Evolutionary conservation across 2,329 filamentous ascomycete species (phyloP), one percentile per base, ranked within the genome.

Genomic region (Alternaria consortialis): DNA sequence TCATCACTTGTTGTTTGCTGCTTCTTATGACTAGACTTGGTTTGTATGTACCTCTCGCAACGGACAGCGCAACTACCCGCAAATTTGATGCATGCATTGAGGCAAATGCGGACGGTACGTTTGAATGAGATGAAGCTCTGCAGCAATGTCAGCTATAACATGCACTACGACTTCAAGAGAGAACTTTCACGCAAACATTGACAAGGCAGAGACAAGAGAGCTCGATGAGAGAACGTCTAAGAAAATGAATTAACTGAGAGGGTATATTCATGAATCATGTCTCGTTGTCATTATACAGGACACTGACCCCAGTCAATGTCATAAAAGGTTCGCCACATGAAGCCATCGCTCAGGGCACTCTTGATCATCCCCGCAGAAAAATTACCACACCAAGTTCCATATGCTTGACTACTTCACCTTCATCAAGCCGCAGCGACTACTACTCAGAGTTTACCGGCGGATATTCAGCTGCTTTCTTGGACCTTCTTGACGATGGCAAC

Each of bases 401-500:
- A 51, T 50, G 52, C 57, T 32, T 27, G 50, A 40, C 15, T 48
- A 25, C 13, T 58, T 27, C 32, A n/a, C n/a, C 37, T 56, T 29
- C 32, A 9, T 40, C 37, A 42, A 43, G 13, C 43, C 44, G 25
- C 31, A 58, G 15, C 23, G 43, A 27, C 40, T 46, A 47, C 37
- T 56, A 42, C 48, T 54, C 57, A 67, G 46, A 65, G 70, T 62
- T 62, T 67, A 39, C 60, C 54, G 42, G 44, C 58, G 40, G 64
- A 47, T 54, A 65, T 65, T 68, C 66, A 68, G 60, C 66, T 68
- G 50, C 61, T 56, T 44, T 58, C 63, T 75, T 97, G 93, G 31
- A 98, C 94, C 78, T 90, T 91, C 82, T 91, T 86, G 59, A 98
- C 93, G 59, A 94, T 84, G 73, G 91, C 84, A 47, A 93, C 86